Evolutionary conservation across 345 rosid species (phyloP).

Genomic region (Eucalyptus caleyi): DNA sequence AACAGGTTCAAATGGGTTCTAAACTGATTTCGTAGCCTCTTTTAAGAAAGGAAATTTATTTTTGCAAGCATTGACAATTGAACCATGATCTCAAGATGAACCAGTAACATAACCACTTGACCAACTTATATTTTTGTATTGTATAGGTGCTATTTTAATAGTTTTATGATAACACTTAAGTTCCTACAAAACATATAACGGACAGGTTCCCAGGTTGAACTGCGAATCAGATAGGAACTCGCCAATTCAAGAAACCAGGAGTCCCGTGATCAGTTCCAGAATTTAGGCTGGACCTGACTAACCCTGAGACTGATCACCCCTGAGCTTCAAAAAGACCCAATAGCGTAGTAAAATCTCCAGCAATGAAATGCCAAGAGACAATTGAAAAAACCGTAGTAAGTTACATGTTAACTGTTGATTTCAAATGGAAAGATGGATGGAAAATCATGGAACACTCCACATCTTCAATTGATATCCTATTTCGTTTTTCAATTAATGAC

Average conservation of each 20-base stretch:
- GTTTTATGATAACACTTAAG: not conserved
- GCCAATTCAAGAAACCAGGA: not conserved
- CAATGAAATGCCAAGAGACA: not conserved
- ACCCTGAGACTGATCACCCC: not conserved
- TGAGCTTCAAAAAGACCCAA: not conserved
- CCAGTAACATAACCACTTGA: not conserved
- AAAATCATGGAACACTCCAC: not conserved
- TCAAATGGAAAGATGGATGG: not conserved
- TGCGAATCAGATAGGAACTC: not conserved
- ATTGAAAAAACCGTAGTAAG: not conserved
- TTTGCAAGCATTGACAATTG: not conserved
- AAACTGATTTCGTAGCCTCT: not conserved
- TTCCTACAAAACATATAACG: not conserved
- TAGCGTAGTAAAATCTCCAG: not conserved
- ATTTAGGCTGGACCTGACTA: not conserved
- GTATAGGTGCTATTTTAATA: not conserved
- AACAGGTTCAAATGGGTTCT: not conserved
- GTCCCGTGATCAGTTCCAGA: not conserved
- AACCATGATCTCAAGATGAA: not conserved
- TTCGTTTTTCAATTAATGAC: not conserved
- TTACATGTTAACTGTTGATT: not conserved
- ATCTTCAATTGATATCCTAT: not conserved
- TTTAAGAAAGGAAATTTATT: not conserved
- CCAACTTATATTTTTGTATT: not conserved
- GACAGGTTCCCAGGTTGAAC: not conserved